Evolutionary conservation across 1,284 basidiomycete genomes (phyloP), one percentile per base, ranked within the genome.

Genomic region (Rhizopogon parksii): DNA sequence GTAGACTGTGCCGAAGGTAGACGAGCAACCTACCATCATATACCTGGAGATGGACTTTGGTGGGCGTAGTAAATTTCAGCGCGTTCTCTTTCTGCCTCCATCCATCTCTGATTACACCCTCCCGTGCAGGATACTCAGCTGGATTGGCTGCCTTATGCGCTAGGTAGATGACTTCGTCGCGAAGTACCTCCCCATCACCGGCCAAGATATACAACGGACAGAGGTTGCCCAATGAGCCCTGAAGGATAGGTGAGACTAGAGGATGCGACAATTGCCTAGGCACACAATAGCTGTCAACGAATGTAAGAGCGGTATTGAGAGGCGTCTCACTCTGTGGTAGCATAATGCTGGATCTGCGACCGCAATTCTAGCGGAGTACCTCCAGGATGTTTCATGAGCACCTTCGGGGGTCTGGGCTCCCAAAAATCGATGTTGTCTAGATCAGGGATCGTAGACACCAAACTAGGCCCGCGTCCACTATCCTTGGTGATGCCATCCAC

Each of bases 121-220:
- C 71, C 32, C 83, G 71, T 0, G 83, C 68, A 0, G 88, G 89
- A 59, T 84, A 90, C 32, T 78, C 64, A 0, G 77, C 73, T 0
- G 91, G 91, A 61, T 87, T 72, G 0, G 91, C 89, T 0, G 91
- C 90, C 54, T 88, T 85, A 67, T 94, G 91, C 0, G 91, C 90
- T 24, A 83, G 57, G 61, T 87, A 91, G 27, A 93, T 73, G 51
- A 90, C 85, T 68, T 94, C 90, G 63, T 95, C 91, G 8, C 87
- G 70, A 34, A 94, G 67, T 0, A 91, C 83, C 64, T 94, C 91
- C 9, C 82, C 80, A 60, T 93, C 78, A 0, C 91, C 89, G 2
- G 80, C 80, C 35, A 91, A 71, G 52, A 94, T 83, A 61, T 88
- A 88, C 15, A 94, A 66, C 1, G 91, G 91, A 3, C 88, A 88